Percentiles rank a stretch among this genome's conserved stretches.
Evolutionary conservation across 176 grass and related monocot genomes (phyloP).

Genomic region (Oryza nivara): DNA sequence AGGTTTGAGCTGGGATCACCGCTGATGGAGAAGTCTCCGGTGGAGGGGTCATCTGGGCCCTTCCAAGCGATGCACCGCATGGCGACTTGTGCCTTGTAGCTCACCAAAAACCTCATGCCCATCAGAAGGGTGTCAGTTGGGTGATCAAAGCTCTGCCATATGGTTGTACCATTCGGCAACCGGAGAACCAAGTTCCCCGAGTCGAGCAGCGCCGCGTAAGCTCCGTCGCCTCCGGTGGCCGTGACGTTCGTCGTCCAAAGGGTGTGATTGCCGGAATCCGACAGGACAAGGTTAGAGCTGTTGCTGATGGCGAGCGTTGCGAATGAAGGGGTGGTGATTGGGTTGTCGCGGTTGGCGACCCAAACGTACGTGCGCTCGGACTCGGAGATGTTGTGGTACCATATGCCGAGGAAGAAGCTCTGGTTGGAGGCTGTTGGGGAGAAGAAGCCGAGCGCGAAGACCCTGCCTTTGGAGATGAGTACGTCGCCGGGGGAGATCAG

Average conservation of each 20-base stretch:
- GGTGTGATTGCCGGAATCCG: neutral
- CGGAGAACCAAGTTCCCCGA: constrained; percentile 39
- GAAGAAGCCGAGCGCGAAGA: constrained; percentile 56
- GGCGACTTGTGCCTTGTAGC: neutral
- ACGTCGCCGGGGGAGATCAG: neutral
- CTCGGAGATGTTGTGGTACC: constrained; percentile 42
- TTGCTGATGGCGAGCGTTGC: constrained; percentile 12
- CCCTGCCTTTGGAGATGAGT: constrained; percentile 25
- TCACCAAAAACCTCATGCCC: constrained; percentile 17
- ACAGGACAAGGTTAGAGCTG: constrained; percentile 4
- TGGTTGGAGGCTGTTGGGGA: neutral
- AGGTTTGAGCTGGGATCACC: constrained; percentile 21
- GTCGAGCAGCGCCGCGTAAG: neutral
- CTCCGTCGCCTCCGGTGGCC: too few species aligned
- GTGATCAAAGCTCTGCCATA: constrained; percentile 61
- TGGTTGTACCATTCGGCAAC: neutral
- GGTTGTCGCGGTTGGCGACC: constrained; percentile 50
- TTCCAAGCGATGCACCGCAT: constrained; percentile 31
- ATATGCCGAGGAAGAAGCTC: constrained; percentile 41
- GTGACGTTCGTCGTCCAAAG: constrained; percentile 19
- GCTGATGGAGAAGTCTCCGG: constrained; percentile 35
- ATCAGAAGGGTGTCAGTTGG: constrained; percentile 43
- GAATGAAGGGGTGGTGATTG: neutral
- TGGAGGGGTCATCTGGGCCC: constrained; percentile 36
- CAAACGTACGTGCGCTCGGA: constrained; percentile 24